Percentiles rank a stretch among this genome's conserved stretches.
These are phyloP conservation scores for Ananas comosus DNA, from an alignment of 176 grass and related monocot species.

Conservation along the genomic window DNA sequence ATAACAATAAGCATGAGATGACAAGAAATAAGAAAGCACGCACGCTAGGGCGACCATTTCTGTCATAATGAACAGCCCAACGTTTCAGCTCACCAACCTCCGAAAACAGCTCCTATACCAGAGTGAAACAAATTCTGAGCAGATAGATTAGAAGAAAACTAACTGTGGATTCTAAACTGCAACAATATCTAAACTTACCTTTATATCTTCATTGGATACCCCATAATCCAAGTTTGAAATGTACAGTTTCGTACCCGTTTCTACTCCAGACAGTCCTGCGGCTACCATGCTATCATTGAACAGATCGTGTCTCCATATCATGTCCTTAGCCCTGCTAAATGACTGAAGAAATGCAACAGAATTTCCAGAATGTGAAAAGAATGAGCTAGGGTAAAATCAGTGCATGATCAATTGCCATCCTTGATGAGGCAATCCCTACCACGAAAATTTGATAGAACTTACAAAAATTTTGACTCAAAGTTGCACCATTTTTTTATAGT, in stretches of 20 bases:
- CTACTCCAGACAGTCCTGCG: conserved; percentile 56
- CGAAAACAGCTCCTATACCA: conserved; percentile 76
- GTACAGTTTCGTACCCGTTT: conserved; percentile 83
- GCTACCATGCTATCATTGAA: conserved; percentile 79
- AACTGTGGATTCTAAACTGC: conserved; percentile 9
- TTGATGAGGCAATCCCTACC: conserved; percentile 37
- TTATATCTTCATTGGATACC: conserved; percentile 88
- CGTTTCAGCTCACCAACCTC: conserved; percentile 88
- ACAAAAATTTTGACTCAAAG: conserved; percentile 13
- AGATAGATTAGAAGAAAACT: neutral
- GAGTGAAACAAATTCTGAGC: conserved; percentile 24
- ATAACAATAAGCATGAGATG: neutral
- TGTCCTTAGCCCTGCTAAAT: conserved; percentile 79
- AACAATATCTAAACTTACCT: conserved; percentile 46
- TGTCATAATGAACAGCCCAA: conserved; percentile 92
- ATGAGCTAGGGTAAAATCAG: conserved; percentile 47
- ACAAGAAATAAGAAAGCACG: conserved; percentile 21
- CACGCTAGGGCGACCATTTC: conserved; percentile 68
- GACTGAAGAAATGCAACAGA: conserved; percentile 79
- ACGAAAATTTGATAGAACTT: conserved; percentile 24
- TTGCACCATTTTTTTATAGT: neutral
- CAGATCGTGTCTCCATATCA: conserved; percentile 68
- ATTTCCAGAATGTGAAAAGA: conserved; percentile 38
- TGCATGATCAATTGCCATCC: conserved; percentile 26
- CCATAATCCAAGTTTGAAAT: conserved; percentile 95